These are phyloP conservation scores for Jacaranda mimosifolia DNA, from an alignment of 257 asterid genomes.

Conservation along the genomic window DNA sequence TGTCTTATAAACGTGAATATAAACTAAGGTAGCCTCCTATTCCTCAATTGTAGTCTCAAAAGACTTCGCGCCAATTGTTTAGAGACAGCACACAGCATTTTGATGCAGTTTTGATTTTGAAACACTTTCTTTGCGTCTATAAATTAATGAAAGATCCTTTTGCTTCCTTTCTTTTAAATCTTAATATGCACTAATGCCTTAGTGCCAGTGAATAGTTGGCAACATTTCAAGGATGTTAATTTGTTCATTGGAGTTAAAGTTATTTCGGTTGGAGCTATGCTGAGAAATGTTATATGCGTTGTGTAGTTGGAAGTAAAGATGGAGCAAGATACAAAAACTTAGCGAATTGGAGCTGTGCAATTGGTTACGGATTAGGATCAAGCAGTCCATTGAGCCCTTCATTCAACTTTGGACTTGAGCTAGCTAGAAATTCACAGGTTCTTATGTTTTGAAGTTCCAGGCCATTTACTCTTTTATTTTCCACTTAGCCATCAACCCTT, in stretches of 20 bases:
- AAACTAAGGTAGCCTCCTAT: neutral
- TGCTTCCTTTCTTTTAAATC: neutral
- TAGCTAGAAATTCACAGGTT: slow-evolving; percentile 77
- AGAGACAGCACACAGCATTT: neutral
- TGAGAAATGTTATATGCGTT: slow-evolving; percentile 22
- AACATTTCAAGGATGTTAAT: neutral
- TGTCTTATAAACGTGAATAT: neutral
- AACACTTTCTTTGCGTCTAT: neutral
- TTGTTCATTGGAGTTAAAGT: neutral
- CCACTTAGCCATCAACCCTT: neutral
- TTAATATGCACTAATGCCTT: neutral
- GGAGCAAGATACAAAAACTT: slow-evolving; percentile 59
- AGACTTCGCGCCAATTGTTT: neutral
- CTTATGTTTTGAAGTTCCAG: slow-evolving; percentile 15
- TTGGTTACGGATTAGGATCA: slow-evolving; percentile 80
- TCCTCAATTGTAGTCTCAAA: neutral
- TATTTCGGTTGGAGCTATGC: neutral
- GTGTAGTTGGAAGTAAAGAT: slow-evolving; percentile 61
- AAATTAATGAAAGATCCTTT: neutral
- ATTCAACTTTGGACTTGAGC: slow-evolving; percentile 81
- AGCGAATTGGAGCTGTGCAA: slow-evolving; percentile 83
- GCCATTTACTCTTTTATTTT: neutral
- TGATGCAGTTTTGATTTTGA: neutral
- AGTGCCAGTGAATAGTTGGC: neutral
- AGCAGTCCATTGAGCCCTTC: slow-evolving; percentile 87